Conservation (phyloP, 805 yeast species). For the Saccharomycopsis vini region DNA sequence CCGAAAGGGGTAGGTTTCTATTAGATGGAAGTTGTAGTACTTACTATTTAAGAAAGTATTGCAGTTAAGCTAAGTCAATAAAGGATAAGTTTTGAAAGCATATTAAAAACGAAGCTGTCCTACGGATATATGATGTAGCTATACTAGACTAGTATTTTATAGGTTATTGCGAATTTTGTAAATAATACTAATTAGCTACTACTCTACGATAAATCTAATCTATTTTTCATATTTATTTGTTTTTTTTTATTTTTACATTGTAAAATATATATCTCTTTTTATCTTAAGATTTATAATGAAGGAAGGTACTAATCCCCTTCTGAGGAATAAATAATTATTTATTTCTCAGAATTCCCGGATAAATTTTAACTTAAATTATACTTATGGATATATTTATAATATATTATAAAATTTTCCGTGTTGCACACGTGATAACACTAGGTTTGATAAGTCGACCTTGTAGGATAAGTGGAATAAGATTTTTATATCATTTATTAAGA, state of each 20-base stretch:
- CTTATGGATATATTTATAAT: neutral
- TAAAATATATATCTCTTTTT: neutral
- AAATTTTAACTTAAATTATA: too few relatives aligned
- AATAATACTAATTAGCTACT: slow-evolving; percentile 13
- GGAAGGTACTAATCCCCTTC: too few relatives aligned
- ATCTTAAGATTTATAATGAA: too few relatives aligned
- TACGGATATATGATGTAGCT: slow-evolving; percentile 13
- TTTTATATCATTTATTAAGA: neutral
- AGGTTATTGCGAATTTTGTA: slow-evolving; percentile 12
- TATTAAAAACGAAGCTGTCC: slow-evolving; percentile 20
- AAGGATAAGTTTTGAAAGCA: slow-evolving; percentile 22
- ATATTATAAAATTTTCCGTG: neutral
- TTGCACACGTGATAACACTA: neutral
- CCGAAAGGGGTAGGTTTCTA: too few relatives aligned
- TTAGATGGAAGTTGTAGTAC: slow-evolving; percentile 12
- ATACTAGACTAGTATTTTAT: slow-evolving; percentile 19
- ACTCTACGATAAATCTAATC: neutral
- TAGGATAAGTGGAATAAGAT: neutral
- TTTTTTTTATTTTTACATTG: neutral
- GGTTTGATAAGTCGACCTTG: too few relatives aligned
- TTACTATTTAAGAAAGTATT: slow-evolving; percentile 11
- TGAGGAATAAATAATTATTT: too few relatives aligned
- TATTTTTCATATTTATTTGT: neutral
- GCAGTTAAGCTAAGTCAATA: slow-evolving; percentile 20
- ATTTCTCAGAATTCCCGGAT: neutral